Evolutionary conservation across 495 filamentous ascomycete genomes (phyloP).

Genomic region (Penicillium mononematosum): DNA sequence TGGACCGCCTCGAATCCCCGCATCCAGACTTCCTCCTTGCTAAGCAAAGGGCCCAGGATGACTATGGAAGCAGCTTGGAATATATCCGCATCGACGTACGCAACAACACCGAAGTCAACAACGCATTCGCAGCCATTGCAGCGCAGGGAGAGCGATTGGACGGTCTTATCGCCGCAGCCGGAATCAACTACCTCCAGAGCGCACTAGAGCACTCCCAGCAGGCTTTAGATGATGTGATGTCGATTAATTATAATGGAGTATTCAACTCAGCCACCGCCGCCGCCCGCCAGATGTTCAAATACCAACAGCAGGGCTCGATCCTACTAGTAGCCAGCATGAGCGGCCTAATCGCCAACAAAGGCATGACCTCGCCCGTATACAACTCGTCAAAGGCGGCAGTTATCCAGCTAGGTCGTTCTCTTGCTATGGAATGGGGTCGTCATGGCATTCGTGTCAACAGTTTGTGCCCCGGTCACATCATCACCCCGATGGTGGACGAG

Average conservation of each 20-base stretch:
- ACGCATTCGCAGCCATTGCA: slow-evolving; percentile 54
- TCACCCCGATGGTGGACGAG: slow-evolving; percentile 69
- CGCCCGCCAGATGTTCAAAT: slow-evolving; percentile 70
- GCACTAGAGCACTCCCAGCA: slow-evolving; percentile 67
- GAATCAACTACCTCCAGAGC: slow-evolving; percentile 70
- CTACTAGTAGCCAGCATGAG: slow-evolving; percentile 78
- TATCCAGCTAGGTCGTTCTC: slow-evolving; percentile 59
- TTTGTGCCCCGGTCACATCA: slow-evolving; percentile 67
- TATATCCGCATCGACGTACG: slow-evolving; percentile 66
- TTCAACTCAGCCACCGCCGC: slow-evolving; percentile 78
- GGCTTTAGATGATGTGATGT: slow-evolving; percentile 64
- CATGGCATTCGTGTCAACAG: slow-evolving; percentile 67
- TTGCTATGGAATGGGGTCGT: slow-evolving; percentile 72
- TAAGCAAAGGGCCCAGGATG: slow-evolving; percentile 42
- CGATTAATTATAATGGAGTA: slow-evolving; percentile 72
- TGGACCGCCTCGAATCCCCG: slow-evolving; percentile 56
- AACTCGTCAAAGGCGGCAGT: slow-evolving; percentile 71
- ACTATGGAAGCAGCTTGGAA: slow-evolving; percentile 56
- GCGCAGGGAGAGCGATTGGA: slow-evolving; percentile 58
- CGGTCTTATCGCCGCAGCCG: slow-evolving; percentile 78
- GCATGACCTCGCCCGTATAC: slow-evolving; percentile 64
- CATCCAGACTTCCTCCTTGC: slow-evolving; percentile 52
- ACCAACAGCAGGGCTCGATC: slow-evolving; percentile 60
- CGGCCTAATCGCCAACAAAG: slow-evolving; percentile 75
- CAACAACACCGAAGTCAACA: slow-evolving; percentile 54